Base-by-base conservation (phyloP, 768 basidiomycete species). In the Suillus placidus region DNA sequence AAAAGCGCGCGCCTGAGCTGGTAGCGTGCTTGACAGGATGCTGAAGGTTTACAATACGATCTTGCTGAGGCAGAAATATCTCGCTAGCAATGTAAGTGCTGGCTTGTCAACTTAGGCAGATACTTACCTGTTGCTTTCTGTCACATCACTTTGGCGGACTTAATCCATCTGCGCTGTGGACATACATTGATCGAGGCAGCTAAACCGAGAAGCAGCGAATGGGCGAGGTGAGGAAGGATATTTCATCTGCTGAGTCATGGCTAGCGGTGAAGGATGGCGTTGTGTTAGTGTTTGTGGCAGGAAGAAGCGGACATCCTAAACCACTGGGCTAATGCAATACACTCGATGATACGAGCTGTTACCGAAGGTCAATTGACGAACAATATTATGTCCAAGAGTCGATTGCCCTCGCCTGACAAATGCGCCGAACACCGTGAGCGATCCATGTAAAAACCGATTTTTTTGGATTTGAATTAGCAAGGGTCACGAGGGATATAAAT, bases 1-100 rank as follows among this genome's bases (percentile, higher is more conserved):
- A 12, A 47, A 47, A n/a, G 34, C 16, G 16, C 13, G 40, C 18
- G 12, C 6, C 20, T 42, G 57, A 60, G 57, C 23, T 49, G 23
- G 37, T 20, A n/a, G 38, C 14, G 20, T 26, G 58, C 14, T 60
- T 54, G 30, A 54, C 9, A 54, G 18, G 38, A 80, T 77, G 62
- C 72, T 85, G 14, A 30, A 62, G 6, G 34, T 32, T 14, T 20
- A 47, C 32, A n/a, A 61, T 12, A 45, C 32, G 23, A 62, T 64
- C 23, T 43, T 64, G 18, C n/a, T 20, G n/a, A 64, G 34, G 47
- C 23, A 30, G 26, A 52, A 32, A 34, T 62, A 37, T 38, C 45
- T 62, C 45, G 84, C 81, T 58, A 85, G 86, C 5, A 75, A 86
- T 71, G 85, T 83, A 63, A 80, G 74, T 52, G 23, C n/a, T 38